Evolutionary conservation across 106 monocot species (phyloP).

Genomic region (Triglochin maritima): DNA sequence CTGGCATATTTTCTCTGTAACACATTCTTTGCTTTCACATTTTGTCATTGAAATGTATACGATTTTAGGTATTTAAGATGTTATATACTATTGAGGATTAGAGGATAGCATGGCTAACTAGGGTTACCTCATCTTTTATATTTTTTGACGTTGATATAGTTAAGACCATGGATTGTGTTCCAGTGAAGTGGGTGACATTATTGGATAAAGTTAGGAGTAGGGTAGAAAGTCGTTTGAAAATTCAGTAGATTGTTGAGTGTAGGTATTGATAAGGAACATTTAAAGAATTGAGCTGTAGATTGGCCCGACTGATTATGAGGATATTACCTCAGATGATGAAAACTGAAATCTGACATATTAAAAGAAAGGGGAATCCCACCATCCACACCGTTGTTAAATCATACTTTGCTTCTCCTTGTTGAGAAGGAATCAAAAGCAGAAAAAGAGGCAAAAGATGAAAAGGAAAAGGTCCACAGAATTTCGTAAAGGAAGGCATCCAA

Average conservation of each 20-base stretch:
- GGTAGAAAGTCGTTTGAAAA: neutral
- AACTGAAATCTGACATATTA: too few relatives aligned
- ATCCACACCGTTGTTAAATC: neutral
- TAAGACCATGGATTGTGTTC: neutral
- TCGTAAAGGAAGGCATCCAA: neutral
- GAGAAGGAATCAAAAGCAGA: conserved; percentile 1
- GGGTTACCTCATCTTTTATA: neutral
- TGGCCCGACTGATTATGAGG: neutral
- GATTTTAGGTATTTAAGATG: too few relatives aligned
- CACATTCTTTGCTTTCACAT: too few relatives aligned
- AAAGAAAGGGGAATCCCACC: neutral
- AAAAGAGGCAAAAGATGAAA: neutral
- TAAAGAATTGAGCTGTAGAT: neutral
- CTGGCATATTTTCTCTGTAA: too few relatives aligned
- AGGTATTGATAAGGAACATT: neutral
- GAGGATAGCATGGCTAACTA: too few relatives aligned
- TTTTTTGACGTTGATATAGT: neutral
- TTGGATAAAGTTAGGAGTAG: neutral
- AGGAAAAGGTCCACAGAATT: neutral
- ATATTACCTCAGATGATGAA: neutral
- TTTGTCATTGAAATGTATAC: too few relatives aligned
- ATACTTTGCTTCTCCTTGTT: neutral
- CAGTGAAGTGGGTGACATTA: neutral
- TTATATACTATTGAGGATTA: too few relatives aligned
- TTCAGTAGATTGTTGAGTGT: neutral